Evolutionary conservation across 352 stramenopile genomes (phyloP), one percentile per base, ranked within the genome.

Genomic region (Globisporangium barbulae): DNA sequence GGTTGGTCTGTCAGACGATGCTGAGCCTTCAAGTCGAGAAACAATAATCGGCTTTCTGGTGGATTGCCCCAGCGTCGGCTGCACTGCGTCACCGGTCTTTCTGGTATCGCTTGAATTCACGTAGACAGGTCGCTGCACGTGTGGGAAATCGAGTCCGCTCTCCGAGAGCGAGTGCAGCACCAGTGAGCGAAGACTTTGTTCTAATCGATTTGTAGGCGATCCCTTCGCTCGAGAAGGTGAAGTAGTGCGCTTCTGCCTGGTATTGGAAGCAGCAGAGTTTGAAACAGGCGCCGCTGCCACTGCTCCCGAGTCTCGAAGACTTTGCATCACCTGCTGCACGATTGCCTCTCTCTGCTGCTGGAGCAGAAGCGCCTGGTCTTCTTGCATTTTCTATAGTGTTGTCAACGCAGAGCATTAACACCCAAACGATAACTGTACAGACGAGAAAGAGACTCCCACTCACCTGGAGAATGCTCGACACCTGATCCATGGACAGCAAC

Each of bases 161-260:
- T 92, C 75, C 6, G 71, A 71, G 1, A 90, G 65, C n/a, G 83
- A 92, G 28, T 89, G 81, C 7, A 76, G 55, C 12, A 88, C 68
- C 2, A 90, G 68, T 0, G 69, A 71, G 31, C 83, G 75, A 30
- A 92, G 64, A 25, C 73, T 86, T 53, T 76, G 53, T n/a, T 92
- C 81, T 21, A 89, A 61, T 21, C 64, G 64, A 39, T 41, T 45
- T 17, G 55, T 12, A 4, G 61, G 39, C 7, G 28, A 50, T 61
- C 52, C 52, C 31, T 28, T 33, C 17, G 42, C 31, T 10, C 45
- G 3, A 7, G 25, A 33, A 13, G 53, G 5, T 21, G 19, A 21
- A 9, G 12, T 45, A 3, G 30, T 19, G 8, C 9, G 9, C 15
- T 49, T 41, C 10, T 59, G n/a, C 44, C n/a, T 55, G 49, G 10